Conservation (phyloP, 129 eudicot genomes). For the Lactuca sativa region DNA sequence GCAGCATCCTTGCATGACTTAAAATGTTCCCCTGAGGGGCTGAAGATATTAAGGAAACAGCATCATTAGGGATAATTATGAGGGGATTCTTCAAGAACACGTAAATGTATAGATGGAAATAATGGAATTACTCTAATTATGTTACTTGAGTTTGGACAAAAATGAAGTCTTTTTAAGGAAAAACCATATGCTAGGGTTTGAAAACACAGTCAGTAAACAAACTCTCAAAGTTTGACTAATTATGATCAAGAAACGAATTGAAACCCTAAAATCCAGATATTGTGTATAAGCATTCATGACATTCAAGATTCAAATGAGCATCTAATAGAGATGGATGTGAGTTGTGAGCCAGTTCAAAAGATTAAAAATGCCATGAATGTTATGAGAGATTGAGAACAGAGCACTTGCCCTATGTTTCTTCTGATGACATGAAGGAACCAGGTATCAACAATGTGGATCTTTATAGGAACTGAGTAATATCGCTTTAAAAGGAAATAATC, state of each 20-base stretch:
- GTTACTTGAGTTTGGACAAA: not conserved
- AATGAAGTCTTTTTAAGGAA: not conserved
- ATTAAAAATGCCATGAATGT: not conserved
- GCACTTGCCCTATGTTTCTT: conserved; percentile 18
- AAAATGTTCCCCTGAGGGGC: conserved; percentile 24
- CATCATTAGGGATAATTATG: not conserved
- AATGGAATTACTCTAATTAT: not conserved
- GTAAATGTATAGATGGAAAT: not conserved
- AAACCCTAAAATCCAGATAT: not conserved
- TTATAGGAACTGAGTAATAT: not conserved
- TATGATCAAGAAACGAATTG: conserved; percentile 14
- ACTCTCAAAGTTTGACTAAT: not conserved
- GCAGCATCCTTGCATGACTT: conserved; percentile 34
- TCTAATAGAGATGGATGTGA: conserved; percentile 1
- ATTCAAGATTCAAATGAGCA: not conserved
- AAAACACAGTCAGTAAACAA: conserved; percentile 9
- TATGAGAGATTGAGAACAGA: conserved; percentile 7
- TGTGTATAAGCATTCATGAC: not conserved
- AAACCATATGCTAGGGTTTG: conserved; percentile 13
- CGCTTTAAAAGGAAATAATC: not conserved
- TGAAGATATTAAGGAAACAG: conserved; percentile 26
- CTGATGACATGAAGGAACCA: not conserved
- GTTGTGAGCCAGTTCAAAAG: not conserved
- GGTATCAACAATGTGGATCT: not conserved
- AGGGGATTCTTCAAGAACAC: no score